Evolutionary conservation across 768 basidiomycete genomes (phyloP).

Genomic region (Kwoniella heveanensis): DNA sequence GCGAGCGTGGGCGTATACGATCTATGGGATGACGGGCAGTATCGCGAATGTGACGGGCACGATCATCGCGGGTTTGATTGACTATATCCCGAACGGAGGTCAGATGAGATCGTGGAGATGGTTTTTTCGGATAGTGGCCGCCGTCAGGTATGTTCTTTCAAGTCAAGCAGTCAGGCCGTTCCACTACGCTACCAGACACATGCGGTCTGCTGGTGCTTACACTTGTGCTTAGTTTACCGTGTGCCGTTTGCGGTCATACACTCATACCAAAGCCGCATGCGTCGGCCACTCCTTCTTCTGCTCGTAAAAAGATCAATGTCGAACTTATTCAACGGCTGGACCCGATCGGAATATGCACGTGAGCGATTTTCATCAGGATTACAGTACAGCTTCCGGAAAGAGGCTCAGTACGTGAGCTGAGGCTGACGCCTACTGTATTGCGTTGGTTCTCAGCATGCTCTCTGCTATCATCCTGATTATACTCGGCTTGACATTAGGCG

Average conservation of each 20-base stretch:
- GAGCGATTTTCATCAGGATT: no score
- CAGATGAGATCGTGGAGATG: conserved; percentile 44
- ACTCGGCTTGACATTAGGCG: conserved; percentile 46
- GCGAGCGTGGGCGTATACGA: conserved; percentile 3
- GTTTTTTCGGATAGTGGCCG: conserved; percentile 39
- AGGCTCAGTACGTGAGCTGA: no score
- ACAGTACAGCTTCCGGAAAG: no score
- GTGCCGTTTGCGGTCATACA: not conserved
- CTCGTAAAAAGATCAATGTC: not conserved
- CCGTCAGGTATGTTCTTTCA: conserved; percentile 10
- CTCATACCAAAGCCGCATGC: no score
- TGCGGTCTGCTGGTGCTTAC: no score
- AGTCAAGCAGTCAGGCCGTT: no score
- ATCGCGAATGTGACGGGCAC: conserved; percentile 14
- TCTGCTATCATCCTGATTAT: conserved; percentile 43
- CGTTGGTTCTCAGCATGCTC: conserved; percentile 27
- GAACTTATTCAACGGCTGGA: conserved; percentile 16
- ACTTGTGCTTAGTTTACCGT: conserved; percentile 3
- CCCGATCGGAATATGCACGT: conserved; percentile 24
- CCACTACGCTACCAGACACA: no score
- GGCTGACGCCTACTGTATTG: no score
- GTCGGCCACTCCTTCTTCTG: no score
- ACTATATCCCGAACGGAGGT: conserved; percentile 20
- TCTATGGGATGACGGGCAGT: conserved; percentile 11
- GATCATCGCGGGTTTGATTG: conserved; percentile 12